Evolutionary conservation across 2,329 filamentous ascomycete genomes (phyloP).

Genomic region (Nothophoma quercina): DNA sequence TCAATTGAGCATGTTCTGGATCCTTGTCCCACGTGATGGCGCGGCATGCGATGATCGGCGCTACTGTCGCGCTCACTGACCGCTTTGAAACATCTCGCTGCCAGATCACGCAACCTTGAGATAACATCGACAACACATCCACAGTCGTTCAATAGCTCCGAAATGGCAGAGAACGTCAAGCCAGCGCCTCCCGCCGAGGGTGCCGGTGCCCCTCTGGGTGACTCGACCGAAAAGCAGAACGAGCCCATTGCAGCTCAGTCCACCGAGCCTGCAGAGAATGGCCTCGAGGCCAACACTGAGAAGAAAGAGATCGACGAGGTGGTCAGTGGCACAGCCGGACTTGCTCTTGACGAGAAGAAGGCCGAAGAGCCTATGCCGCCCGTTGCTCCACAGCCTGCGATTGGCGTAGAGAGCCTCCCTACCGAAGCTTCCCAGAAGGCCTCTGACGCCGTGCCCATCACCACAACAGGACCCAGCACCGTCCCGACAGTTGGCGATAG

Average conservation of each 20-base stretch:
- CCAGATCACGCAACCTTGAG: background rate
- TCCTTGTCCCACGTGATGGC: conserved; percentile 10
- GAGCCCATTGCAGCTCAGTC: conserved; percentile 17
- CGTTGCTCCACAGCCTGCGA: conserved; percentile 15
- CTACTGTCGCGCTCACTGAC: conserved; percentile 4
- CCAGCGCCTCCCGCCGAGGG: conserved; percentile 22
- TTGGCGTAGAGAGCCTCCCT: conserved; percentile 12
- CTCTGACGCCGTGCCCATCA: conserved; percentile 23
- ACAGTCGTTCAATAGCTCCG: background rate
- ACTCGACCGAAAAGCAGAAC: conserved; percentile 25
- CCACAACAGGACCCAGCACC: conserved; percentile 12
- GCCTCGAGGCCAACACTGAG: conserved; percentile 19
- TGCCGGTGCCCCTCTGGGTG: conserved; percentile 14
- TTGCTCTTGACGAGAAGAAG: conserved; percentile 27
- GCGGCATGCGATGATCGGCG: conserved; percentile 11
- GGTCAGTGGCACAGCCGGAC: conserved; percentile 24
- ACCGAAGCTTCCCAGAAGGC: conserved; percentile 13
- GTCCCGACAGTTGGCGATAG: conserved; percentile 9
- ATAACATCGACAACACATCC: background rate
- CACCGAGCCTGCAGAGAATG: conserved; percentile 23
- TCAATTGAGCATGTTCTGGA: background rate
- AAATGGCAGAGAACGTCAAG: conserved; percentile 17
- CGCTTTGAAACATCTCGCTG: conserved; percentile 1
- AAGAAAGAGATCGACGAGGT: conserved; percentile 27
- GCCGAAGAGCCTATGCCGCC: conserved; percentile 20